Conservation (phyloP, 1,284 basidiomycete species). For the Apiotrichum montevideense region DNA sequence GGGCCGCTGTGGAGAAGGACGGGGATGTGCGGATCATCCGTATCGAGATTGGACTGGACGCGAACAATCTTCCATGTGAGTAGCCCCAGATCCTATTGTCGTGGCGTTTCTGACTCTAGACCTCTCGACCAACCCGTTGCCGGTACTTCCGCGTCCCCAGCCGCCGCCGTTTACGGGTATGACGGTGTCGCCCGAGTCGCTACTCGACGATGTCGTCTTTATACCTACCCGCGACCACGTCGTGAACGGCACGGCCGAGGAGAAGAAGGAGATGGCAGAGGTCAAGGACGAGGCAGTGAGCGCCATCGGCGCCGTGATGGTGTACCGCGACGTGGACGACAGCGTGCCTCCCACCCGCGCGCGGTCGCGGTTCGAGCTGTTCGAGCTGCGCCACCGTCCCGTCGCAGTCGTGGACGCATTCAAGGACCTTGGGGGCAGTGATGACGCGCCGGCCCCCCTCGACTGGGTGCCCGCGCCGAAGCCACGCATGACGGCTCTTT, state of each 20-base stretch:
- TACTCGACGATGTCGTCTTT: slow-evolving; percentile 11
- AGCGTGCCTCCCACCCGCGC: slow-evolving; percentile 1
- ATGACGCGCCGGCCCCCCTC: slow-evolving; percentile 2
- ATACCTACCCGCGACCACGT: slow-evolving; percentile 9
- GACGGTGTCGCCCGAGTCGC: neutral
- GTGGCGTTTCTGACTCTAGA: slow-evolving; percentile 9
- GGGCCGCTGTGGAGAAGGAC: slow-evolving; percentile 30
- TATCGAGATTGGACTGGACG: slow-evolving; percentile 30
- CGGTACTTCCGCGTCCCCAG: slow-evolving; percentile 19
- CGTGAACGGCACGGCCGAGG: slow-evolving; percentile 2
- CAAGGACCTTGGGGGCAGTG: slow-evolving; percentile 11
- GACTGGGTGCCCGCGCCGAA: slow-evolving; percentile 14
- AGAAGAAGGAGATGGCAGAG: neutral
- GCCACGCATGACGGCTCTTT: slow-evolving; percentile 10
- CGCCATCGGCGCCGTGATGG: slow-evolving; percentile 5
- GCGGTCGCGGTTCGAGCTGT: slow-evolving; percentile 16
- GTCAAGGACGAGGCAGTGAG: slow-evolving; percentile 5
- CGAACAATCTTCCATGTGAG: slow-evolving; percentile 26
- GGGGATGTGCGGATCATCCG: slow-evolving; percentile 23
- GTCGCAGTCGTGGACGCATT: slow-evolving; percentile 16
- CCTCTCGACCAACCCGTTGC: slow-evolving; percentile 28
- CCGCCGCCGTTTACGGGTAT: slow-evolving; percentile 1
- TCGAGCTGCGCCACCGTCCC: slow-evolving; percentile 10
- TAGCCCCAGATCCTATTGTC: neutral
- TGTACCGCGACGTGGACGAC: slow-evolving; percentile 14